Conservation (phyloP, 345 rosid genomes). For the Ceriops zippeliana region DNA sequence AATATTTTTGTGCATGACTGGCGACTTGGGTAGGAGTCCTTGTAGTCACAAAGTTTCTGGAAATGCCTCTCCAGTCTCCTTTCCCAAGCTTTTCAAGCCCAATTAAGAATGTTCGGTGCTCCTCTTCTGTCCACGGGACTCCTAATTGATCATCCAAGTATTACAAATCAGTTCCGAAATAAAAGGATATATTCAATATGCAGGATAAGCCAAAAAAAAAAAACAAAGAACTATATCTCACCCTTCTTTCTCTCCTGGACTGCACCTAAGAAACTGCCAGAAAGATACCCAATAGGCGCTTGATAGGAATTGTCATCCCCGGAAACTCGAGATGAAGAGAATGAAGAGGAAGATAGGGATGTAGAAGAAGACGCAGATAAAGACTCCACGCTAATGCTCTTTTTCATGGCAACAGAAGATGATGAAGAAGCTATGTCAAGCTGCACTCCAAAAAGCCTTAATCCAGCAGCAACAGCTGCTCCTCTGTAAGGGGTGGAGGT, state of each 20-base stretch:
- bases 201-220: background rate
- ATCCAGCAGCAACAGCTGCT: constrained; percentile 20
- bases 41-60: constrained; percentile 50
- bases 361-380: constrained; percentile 31
- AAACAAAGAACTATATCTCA: constrained; percentile 4
- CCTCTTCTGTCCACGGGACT: constrained; percentile 71
- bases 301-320: constrained; percentile 30
- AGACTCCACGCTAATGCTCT: constrained; percentile 57
- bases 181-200: background rate
- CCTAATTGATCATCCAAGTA: constrained; percentile 28
- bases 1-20: constrained; percentile 70
- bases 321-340: constrained; percentile 32
- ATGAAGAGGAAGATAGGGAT: constrained; percentile 27
- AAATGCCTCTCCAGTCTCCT: constrained; percentile 77
- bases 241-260: constrained; percentile 51
- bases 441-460: constrained; percentile 61
- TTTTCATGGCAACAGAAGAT: constrained; percentile 30
- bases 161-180: background rate
- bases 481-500: constrained; percentile 21
- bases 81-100: constrained; percentile 67
- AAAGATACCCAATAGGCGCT: constrained; percentile 34
- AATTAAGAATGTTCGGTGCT: constrained; percentile 45
- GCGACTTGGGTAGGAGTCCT: constrained; percentile 79
- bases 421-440: constrained; percentile 29
- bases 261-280: constrained; percentile 36